These are phyloP conservation scores for Esteya vermicola DNA, from an alignment of 2,329 filamentous ascomycete species.

Conservation along the genomic window DNA sequence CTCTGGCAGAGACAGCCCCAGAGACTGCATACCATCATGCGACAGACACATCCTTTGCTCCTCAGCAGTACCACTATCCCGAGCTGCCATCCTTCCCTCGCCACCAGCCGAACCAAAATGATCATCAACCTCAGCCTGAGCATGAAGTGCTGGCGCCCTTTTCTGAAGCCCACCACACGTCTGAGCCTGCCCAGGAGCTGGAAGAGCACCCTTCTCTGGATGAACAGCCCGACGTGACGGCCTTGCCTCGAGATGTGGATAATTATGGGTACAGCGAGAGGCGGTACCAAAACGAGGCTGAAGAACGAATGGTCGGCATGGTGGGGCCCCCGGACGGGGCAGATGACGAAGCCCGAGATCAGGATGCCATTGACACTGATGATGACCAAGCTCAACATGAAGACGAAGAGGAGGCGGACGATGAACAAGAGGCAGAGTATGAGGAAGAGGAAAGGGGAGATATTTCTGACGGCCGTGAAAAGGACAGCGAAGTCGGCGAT, in stretches of 20 bases:
- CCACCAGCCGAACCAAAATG: no score
- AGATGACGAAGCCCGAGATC: conserved; percentile 10
- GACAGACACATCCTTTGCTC: background rate
- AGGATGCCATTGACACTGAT: no score
- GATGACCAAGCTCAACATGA: conserved; percentile 12
- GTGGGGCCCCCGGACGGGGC: conserved; percentile 7
- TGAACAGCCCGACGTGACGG: conserved; percentile 5
- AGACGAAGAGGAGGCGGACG: conserved; percentile 10
- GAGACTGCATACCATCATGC: conserved; percentile 6
- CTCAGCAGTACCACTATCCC: conserved; percentile 7
- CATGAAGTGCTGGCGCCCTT: background rate
- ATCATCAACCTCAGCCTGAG: no score
- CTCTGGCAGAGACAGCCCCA: background rate
- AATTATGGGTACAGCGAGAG: conserved; percentile 11
- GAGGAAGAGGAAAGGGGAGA: conserved; percentile 15
- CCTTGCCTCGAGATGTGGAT: conserved; percentile 11
- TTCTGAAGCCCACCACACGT: background rate
- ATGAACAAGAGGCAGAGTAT: conserved; percentile 14
- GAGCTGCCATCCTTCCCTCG: conserved; percentile 2
- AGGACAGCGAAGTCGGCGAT: conserved; percentile 10
- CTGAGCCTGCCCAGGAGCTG: background rate
- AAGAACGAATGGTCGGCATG: conserved; percentile 15
- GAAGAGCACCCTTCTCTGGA: no score
- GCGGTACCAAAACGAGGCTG: conserved; percentile 15
- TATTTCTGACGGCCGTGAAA: conserved; percentile 5